Conservation (phyloP, 1,284 basidiomycete species). For the Puccinia coronata region DNA sequence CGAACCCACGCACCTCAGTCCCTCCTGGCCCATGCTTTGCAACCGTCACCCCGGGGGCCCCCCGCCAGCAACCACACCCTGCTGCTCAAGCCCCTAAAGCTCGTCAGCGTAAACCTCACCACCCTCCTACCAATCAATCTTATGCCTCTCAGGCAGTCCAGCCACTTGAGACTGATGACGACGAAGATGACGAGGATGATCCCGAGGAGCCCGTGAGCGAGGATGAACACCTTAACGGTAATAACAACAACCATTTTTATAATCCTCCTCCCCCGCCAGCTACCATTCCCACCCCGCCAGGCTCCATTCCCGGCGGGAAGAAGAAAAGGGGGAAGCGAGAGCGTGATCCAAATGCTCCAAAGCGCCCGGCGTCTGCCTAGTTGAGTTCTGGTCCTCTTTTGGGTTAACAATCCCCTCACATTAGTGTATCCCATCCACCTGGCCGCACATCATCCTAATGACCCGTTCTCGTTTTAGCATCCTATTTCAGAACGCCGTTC, state of each 20-base stretch:
- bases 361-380: constrained; percentile 44
- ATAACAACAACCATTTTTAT: not conserved
- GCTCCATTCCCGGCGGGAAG: constrained; percentile 9
- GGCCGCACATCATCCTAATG: too few relatives aligned
- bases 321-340: constrained; percentile 28
- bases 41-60: constrained; percentile 1
- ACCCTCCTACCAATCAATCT: not conserved
- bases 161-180: constrained; percentile 29
- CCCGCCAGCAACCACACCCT: constrained; percentile 9
- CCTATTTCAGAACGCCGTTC: constrained; percentile 41
- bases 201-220: constrained; percentile 21
- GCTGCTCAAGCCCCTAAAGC: not conserved
- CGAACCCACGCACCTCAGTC: not conserved
- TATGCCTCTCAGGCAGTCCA: not conserved
- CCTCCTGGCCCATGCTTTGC: constrained; percentile 3
- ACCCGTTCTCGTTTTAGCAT: constrained; percentile 14
- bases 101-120: not conserved
- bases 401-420: too few relatives aligned
- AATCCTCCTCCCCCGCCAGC: not conserved
- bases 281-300: constrained; percentile 23
- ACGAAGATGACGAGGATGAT: constrained; percentile 16
- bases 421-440: not conserved
- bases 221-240: not conserved
- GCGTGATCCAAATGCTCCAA: constrained; percentile 41
- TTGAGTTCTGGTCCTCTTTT: constrained; percentile 27